Base-by-base conservation (phyloP, 768 basidiomycete genomes). In the Xerocomellus amylosporus region DNA sequence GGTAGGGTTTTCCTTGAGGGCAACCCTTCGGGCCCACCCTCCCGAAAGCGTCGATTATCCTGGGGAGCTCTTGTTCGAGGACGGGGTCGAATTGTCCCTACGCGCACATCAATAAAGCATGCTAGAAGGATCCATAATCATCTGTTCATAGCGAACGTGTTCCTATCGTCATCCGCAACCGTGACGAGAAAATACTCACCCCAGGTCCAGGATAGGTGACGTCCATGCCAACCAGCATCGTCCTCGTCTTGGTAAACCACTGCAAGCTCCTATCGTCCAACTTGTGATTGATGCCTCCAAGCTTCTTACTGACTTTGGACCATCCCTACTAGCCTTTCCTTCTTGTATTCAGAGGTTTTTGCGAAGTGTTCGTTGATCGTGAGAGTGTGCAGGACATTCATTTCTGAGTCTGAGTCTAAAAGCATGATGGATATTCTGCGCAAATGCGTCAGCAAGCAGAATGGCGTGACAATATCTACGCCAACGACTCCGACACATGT, bases 151-250 rank as follows among this genome's bases (percentile, higher is more conserved):
- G 49, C 13, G 10, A 24, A 28, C 44, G 20, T 48, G 30, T 38
- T 17, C 13, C 28, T 22, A n/a, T 31, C 22, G 36, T 31, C 28
- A 24, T 17, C 43, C 17, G 13, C 12, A 1, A 30, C 8, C 9
- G 5, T 17, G 33, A 40, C 30, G 5, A 2, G 5, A 24, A 28
- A 22, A 34, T 10, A 49, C 71, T 1, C 7, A 63, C 70, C 60
- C 72, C 78, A 1, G 87, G 86, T 2, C 87, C 80, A 4, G 90
- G 88, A 58, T 93, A 90, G 0, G 88, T 92, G 0, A 90, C 88
- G 63, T 93, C 90, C 58, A 90, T 88, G 0, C 91, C 91, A 4
- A 93, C 84, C 64, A 93, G 72, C 86, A 93, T 93, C 10, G 90
- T 92, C 49, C 78, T 78, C 59, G 77, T 76, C 67, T 80, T 80